These are phyloP conservation scores for Persicaria maculosa DNA, from an alignment of 148 eudicot genomes.

Conservation along the genomic window DNA sequence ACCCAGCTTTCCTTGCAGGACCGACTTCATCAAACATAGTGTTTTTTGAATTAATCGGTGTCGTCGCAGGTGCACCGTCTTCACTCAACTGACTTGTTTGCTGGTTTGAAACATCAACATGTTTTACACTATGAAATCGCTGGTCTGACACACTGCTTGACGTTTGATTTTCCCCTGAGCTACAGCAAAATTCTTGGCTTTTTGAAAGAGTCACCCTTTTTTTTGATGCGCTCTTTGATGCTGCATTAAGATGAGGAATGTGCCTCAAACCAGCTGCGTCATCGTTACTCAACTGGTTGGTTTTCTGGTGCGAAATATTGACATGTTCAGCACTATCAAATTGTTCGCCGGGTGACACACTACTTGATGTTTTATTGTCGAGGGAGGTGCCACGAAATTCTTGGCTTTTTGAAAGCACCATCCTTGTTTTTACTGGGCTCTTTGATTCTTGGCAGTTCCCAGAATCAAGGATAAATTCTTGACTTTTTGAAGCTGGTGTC, in stretches of 20 bases:
- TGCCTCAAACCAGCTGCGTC: constrained; percentile 42
- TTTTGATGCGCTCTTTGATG: background rate
- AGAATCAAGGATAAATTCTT: background rate
- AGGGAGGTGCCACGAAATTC: constrained; percentile 12
- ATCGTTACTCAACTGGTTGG: constrained; percentile 29
- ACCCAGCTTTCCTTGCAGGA: constrained; percentile 31
- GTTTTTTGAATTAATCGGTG: background rate
- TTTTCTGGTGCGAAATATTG: constrained; percentile 37
- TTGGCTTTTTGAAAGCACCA: constrained; percentile 17
- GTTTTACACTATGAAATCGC: no score
- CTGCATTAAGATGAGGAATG: constrained; percentile 40
- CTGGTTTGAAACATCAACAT: no score
- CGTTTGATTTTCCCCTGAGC: background rate
- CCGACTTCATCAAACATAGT: constrained; percentile 32
- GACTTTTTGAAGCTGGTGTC: background rate
- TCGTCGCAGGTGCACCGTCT: no score
- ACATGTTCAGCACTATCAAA: constrained; percentile 36
- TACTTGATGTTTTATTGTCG: constrained; percentile 20
- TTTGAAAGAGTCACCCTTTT: no score
- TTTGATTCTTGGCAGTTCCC: background rate
- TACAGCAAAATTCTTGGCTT: background rate
- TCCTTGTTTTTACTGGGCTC: background rate
- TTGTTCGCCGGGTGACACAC: constrained; percentile 30
- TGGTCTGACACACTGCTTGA: no score
- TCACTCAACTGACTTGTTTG: no score